phyloP scores from a whole-genome alignment of 768 basidiomycete genomes.

The Lepiota venenata region DNA sequence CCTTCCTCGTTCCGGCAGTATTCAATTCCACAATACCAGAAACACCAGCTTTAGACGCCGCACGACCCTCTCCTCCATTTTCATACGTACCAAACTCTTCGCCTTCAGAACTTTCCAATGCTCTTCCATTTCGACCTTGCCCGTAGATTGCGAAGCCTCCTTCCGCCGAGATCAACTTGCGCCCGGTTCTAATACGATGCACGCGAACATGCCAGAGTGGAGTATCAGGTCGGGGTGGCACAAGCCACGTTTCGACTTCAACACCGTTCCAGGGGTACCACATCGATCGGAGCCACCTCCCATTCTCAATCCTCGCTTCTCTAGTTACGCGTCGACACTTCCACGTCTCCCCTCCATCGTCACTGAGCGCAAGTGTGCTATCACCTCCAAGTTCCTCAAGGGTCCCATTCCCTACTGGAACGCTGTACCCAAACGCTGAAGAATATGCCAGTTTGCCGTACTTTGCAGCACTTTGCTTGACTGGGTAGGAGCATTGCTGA shows the following conservation, averaged over 20 bases:
- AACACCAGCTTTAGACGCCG: slow-evolving; percentile 57
- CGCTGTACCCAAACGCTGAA: slow-evolving; percentile 74
- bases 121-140: slow-evolving; percentile 57
- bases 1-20: slow-evolving; percentile 22
- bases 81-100: slow-evolving; percentile 49
- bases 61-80: slow-evolving; percentile 44
- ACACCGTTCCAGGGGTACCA: slow-evolving; percentile 79
- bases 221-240: slow-evolving; percentile 54
- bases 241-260: slow-evolving; percentile 70
- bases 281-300: slow-evolving; percentile 57
- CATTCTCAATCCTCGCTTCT: slow-evolving; percentile 53
- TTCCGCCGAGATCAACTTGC: slow-evolving; percentile 57
- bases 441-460: slow-evolving; percentile 80
- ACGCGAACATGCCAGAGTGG: slow-evolving; percentile 70
- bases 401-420: slow-evolving; percentile 62
- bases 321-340: slow-evolving; percentile 60
- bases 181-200: slow-evolving; percentile 54
- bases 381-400: slow-evolving; percentile 73
- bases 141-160: slow-evolving; percentile 73
- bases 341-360: slow-evolving; percentile 72
- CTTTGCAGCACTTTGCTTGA: slow-evolving; percentile 76
- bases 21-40: slow-evolving; percentile 56
- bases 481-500: slow-evolving; percentile 76
- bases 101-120: slow-evolving; percentile 45
- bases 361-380: slow-evolving; percentile 66